A percentile compares a stretch with the other conserved stretches of the same genome.
Conservation (phyloP, 2,329 filamentous ascomycete genomes). For the Penicillium sp. region DNA sequence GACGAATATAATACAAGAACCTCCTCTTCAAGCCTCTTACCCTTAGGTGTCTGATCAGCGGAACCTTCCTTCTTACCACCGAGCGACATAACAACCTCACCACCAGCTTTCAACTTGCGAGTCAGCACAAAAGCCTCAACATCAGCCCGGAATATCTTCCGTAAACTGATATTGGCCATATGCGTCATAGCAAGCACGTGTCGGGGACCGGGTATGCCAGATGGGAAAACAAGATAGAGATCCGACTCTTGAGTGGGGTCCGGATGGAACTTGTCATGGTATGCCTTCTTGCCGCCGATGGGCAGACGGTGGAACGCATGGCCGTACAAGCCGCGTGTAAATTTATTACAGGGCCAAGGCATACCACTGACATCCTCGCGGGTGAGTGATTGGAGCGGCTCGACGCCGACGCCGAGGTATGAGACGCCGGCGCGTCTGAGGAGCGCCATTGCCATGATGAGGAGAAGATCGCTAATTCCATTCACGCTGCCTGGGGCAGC, state of each 20-base stretch:
- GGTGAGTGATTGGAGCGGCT: constrained; percentile 32
- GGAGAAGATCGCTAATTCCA: constrained; percentile 40
- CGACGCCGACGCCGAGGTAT: constrained; percentile 41
- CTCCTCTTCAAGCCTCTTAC: not conserved
- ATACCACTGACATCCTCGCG: constrained; percentile 33
- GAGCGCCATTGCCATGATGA: constrained; percentile 39
- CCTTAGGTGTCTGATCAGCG: not conserved
- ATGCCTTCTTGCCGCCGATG: constrained; percentile 40
- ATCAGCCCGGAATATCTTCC: constrained; percentile 21
- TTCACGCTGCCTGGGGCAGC: constrained; percentile 34
- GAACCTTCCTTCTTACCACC: not conserved
- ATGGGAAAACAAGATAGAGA: constrained; percentile 39
- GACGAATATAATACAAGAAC: not conserved
- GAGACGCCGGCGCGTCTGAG: constrained; percentile 32
- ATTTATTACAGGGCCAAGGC: constrained; percentile 20
- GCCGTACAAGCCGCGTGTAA: constrained; percentile 33
- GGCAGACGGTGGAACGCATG: constrained; percentile 34
- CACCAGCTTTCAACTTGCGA: not conserved
- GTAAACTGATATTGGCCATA: constrained; percentile 40
- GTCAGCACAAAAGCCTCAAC: not conserved
- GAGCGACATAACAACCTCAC: not conserved
- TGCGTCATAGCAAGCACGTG: constrained; percentile 37
- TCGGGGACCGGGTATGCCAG: constrained; percentile 29
- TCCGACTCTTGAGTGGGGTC: constrained; percentile 32
- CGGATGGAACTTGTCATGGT: constrained; percentile 41